phyloP scores from a whole-genome alignment of 2,329 filamentous ascomycete genomes.

The Hypoxylon sp. region DNA sequence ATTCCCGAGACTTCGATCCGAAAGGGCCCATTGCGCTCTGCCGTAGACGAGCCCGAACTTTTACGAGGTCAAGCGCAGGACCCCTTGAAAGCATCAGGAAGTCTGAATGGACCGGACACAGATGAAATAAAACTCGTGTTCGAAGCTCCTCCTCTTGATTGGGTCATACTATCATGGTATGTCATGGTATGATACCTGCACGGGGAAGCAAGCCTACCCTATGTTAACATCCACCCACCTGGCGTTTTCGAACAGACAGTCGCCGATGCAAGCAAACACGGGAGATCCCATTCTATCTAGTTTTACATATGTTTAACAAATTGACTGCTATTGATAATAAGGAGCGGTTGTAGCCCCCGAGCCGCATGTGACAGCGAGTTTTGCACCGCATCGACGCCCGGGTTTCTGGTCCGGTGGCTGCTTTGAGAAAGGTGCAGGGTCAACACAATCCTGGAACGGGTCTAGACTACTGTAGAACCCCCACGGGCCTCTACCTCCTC shows the following conservation, averaged over 20 bases:
- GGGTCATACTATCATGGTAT: conserved; percentile 14
- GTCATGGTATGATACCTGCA: conserved; percentile 1
- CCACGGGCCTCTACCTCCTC: conserved; percentile 7
- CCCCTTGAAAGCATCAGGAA: neutral
- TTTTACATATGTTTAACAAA: neutral
- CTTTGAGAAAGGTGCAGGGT: conserved; percentile 32
- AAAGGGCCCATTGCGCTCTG: neutral
- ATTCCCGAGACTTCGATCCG: neutral
- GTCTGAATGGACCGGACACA: neutral
- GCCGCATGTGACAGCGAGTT: conserved; percentile 16
- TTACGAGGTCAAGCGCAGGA: neutral
- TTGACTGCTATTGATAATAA: neutral
- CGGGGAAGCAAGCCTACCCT: conserved; percentile 2
- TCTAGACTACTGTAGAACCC: conserved; percentile 18
- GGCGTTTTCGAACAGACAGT: neutral
- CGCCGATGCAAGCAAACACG: conserved; percentile 17
- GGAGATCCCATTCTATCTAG: neutral
- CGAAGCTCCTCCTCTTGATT: conserved; percentile 3
- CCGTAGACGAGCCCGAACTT: neutral
- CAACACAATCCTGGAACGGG: neutral
- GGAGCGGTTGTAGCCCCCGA: neutral
- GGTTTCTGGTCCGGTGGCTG: conserved; percentile 16
- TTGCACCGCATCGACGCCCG: conserved; percentile 4
- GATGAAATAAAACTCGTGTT: conserved; percentile 17
- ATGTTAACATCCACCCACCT: conserved; percentile 16